phyloP scores from a whole-genome alignment of 1,284 basidiomycete species.

The Grifola frondosa region DNA sequence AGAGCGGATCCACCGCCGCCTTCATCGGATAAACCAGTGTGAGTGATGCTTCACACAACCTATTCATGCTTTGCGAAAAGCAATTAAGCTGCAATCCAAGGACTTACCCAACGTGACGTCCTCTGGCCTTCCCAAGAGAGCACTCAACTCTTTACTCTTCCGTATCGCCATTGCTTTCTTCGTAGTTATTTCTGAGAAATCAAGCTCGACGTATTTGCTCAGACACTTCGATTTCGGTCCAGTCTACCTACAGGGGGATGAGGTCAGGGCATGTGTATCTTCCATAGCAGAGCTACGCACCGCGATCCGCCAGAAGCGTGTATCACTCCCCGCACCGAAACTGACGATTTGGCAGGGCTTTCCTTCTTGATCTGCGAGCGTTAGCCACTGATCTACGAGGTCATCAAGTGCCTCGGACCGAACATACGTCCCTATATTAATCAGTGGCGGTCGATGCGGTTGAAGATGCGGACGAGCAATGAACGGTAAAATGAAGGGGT shows the following conservation, averaged over 20 bases:
- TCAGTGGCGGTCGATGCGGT: conserved; percentile 76
- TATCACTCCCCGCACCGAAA: conserved; percentile 91
- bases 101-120: conserved; percentile 44
- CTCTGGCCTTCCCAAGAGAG: conserved; percentile 48
- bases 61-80: no score
- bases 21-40: conserved; percentile 1
- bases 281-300: conserved; percentile 46
- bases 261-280: conserved; percentile 1
- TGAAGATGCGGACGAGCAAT: conserved; percentile 65
- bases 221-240: conserved; percentile 48
- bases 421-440: conserved; percentile 94
- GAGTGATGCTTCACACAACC: not conserved
- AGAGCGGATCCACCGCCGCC: conserved; percentile 74
- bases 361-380: conserved; percentile 36
- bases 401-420: conserved; percentile 80
- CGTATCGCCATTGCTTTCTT: conserved; percentile 84
- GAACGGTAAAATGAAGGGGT: conserved; percentile 68
- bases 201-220: conserved; percentile 81
- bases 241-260: conserved; percentile 42
- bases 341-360: conserved; percentile 79
- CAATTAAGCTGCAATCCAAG: no score
- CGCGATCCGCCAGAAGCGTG: conserved; percentile 86
- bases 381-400: conserved; percentile 75
- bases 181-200: conserved; percentile 83
- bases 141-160: conserved; percentile 62